Conservation (phyloP, 257 asterid species). For the Solanum neorickii region DNA sequence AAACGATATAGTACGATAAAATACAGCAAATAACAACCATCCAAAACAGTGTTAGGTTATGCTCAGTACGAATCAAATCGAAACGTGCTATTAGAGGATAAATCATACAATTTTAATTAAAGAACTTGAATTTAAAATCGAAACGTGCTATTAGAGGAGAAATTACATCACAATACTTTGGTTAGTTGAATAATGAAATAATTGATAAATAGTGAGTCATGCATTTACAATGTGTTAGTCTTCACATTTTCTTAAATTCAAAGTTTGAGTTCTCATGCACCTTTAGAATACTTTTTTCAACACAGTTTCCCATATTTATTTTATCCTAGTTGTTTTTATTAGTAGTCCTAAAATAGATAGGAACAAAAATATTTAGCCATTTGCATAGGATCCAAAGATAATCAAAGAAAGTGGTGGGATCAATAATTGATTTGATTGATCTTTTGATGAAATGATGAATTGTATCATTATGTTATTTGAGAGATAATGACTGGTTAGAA, state of each 20-base stretch:
- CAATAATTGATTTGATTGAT: conserved; percentile 22
- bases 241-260: not conserved
- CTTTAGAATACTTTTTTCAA: not conserved
- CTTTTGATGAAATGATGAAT: not conserved
- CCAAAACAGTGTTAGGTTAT: not conserved
- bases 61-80: not conserved
- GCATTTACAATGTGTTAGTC: not conserved
- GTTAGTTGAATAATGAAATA: not conserved
- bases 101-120: not conserved
- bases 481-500: not conserved
- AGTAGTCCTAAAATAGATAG: conserved; percentile 5
- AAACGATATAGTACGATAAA: too few species aligned
- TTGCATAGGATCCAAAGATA: conserved; percentile 50
- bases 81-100: not conserved
- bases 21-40: too few species aligned
- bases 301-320: not conserved
- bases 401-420: conserved; percentile 24
- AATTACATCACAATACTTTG: not conserved
- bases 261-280: not conserved
- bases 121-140: not conserved
- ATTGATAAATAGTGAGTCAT: not conserved
- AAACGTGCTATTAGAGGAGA: not conserved
- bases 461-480: not conserved
- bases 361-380: not conserved
- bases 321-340: not conserved